Conservation (phyloP, 2,329 filamentous ascomycete genomes). For the Alternaria brassicae region DNA sequence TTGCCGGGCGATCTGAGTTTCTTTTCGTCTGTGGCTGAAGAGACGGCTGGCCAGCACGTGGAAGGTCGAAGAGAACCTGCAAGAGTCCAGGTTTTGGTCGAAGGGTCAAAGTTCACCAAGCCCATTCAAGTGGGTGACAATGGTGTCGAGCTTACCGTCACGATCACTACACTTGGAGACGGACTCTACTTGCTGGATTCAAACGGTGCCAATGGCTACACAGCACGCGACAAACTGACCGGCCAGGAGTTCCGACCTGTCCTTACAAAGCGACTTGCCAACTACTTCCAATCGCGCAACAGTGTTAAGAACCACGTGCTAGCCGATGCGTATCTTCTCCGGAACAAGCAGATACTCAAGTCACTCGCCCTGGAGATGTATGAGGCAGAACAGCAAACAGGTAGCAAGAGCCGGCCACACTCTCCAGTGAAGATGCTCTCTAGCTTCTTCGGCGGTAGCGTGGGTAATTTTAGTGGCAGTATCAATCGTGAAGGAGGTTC, state of each 20-base stretch:
- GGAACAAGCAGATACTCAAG: slow-evolving; percentile 78
- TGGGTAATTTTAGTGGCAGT: slow-evolving; percentile 45
- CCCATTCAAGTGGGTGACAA: slow-evolving; percentile 51
- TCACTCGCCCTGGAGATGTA: slow-evolving; percentile 70
- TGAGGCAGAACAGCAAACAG: slow-evolving; percentile 60
- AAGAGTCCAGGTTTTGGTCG: slow-evolving; percentile 74
- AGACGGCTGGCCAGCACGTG: slow-evolving; percentile 67
- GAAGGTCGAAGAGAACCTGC: slow-evolving; percentile 73
- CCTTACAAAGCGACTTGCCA: slow-evolving; percentile 75
- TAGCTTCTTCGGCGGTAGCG: slow-evolving; percentile 73
- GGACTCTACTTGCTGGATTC: slow-evolving; percentile 64
- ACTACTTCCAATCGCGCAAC: slow-evolving; percentile 74
- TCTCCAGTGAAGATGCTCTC: slow-evolving; percentile 92
- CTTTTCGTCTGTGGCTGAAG: slow-evolving; percentile 74
- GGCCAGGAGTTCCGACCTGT: slow-evolving; percentile 76
- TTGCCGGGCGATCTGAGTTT: slow-evolving; percentile 62
- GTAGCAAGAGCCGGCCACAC: slow-evolving; percentile 72
- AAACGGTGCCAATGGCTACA: slow-evolving; percentile 71
- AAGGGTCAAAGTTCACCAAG: slow-evolving; percentile 71
- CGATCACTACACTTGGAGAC: slow-evolving; percentile 64
- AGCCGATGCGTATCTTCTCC: slow-evolving; percentile 73
- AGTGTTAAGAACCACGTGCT: slow-evolving; percentile 70
- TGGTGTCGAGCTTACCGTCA: slow-evolving; percentile 74
- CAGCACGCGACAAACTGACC: slow-evolving; percentile 76
- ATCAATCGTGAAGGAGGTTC: slow-evolving; percentile 21